Evolutionary conservation across 768 basidiomycete species (phyloP), one percentile per base, ranked within the genome.

Genomic region (Naganishia onofrii): DNA sequence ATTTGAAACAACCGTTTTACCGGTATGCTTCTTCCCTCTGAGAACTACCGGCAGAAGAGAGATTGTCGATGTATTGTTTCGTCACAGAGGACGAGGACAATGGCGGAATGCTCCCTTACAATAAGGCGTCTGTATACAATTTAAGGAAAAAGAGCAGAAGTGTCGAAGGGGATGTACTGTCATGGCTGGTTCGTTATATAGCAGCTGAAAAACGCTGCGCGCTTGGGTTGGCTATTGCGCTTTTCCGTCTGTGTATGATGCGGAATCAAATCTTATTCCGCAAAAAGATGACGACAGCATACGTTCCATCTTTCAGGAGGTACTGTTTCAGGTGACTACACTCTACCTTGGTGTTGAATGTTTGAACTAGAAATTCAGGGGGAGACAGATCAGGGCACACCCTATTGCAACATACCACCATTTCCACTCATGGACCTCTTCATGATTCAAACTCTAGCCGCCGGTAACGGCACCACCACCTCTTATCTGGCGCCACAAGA

Each of bases 71-170:
- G 19, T 12, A 13, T 32, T 44, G 42, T 42, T 46, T 8, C 26
- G 23, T 13, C 12, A 13, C 29, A 38, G 8, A 19, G 34, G 28
- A 28, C 34, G 54, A 34, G 5, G n/a, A n/a, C 46, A 57, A 60
- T 36, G 19, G 53, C 36, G 54, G 31, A 60, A 65, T 70, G 36
- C 58, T 60, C 63, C 69, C 69, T 70, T 70, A 70, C 69, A 70
- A 70, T 70, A 70, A 70, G 69, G 69, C 69, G 58, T 70, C 69
- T 70, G 69, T 70, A 56, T 70, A 65, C 60, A 70, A 70, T 70
- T 53, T 53, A 63, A 54, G 38, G 15, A 12, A 36, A 36, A 70
- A 31, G 63, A 65, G 36, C 34, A 42, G 15, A 21, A 26, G 15
- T 17, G 42, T 3, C 17, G 34, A 19, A 17, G 23, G 2, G 7